phyloP scores from a whole-genome alignment of 2,329 filamentous ascomycete genomes.

The Colletotrichum acutatum region DNA sequence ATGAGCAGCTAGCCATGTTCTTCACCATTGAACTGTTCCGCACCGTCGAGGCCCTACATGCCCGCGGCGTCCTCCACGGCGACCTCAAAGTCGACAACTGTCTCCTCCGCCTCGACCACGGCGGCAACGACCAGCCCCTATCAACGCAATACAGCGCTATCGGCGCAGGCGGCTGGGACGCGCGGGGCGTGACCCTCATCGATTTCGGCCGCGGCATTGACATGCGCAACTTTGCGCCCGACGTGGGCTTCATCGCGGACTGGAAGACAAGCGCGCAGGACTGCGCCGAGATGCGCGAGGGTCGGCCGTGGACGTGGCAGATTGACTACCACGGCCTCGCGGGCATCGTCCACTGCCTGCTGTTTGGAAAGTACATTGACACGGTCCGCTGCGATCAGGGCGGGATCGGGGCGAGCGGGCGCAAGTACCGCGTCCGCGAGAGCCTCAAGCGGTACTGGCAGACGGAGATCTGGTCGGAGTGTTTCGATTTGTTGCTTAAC shows the following conservation, averaged over 20 bases:
- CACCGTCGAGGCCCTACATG: conserved; percentile 87
- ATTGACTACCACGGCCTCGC: conserved; percentile 96
- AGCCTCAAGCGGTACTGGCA: conserved; percentile 96
- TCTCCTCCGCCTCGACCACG: conserved; percentile 79
- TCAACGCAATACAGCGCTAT: conserved; percentile 75
- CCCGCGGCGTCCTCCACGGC: conserved; percentile 84
- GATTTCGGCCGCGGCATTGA: conserved; percentile 97
- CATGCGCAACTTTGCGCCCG: conserved; percentile 82
- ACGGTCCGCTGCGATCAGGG: conserved; percentile 69
- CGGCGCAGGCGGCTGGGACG: conserved; percentile 81
- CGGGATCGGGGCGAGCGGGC: conserved; percentile 64
- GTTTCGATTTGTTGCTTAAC: conserved; percentile 89
- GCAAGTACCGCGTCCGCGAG: conserved; percentile 84
- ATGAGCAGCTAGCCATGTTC: conserved; percentile 94
- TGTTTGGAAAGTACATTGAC: conserved; percentile 96
- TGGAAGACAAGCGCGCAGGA: conserved; percentile 91
- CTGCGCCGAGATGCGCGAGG: conserved; percentile 95
- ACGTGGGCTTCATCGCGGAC: conserved; percentile 91
- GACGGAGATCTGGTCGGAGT: conserved; percentile 85
- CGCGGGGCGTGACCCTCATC: conserved; percentile 86
- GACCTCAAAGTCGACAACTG: conserved; percentile 98
- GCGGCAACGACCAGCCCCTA: conserved; percentile 58
- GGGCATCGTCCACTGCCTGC: conserved; percentile 84
- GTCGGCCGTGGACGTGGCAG: conserved; percentile 96
- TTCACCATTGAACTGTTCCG: conserved; percentile 92